These are phyloP conservation scores for Rhizophagus clarus DNA, from an alignment of 192 early-diverging fungal species.

Conservation along the genomic window DNA sequence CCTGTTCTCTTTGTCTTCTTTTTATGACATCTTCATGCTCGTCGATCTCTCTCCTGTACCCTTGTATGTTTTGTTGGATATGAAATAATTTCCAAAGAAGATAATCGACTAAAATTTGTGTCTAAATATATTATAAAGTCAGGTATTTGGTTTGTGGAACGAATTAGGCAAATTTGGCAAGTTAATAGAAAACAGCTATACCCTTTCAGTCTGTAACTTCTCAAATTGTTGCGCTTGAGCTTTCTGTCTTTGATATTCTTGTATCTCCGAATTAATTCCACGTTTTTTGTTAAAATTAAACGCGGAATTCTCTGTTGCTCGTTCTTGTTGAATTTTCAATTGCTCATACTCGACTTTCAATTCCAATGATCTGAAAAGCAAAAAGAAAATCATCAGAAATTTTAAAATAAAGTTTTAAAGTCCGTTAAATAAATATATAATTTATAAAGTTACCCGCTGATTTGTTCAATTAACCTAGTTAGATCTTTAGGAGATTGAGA, in stretches of 20 bases:
- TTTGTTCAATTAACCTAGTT: constrained; percentile 92
- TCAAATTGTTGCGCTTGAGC: constrained; percentile 88
- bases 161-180: background rate
- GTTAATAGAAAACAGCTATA: constrained; percentile 23
- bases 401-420: background rate
- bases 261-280: constrained; percentile 87
- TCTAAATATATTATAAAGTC: constrained; percentile 40
- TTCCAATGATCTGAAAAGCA: constrained; percentile 69
- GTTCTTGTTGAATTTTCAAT: constrained; percentile 80
- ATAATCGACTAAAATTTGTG: constrained; percentile 65
- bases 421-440: too few relatives aligned
- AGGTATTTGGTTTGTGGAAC: background rate
- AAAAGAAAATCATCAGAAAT: constrained; percentile 2
- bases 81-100: constrained; percentile 93
- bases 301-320: constrained; percentile 83
- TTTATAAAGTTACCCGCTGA: constrained; percentile 67
- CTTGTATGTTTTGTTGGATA: constrained; percentile 68
- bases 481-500: constrained; percentile 95
- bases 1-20: constrained; percentile 48
- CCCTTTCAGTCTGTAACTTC: constrained; percentile 59
- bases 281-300: constrained; percentile 92
- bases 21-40: constrained; percentile 51
- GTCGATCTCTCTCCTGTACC: constrained; percentile 61
- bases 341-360: constrained; percentile 86
- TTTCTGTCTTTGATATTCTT: constrained; percentile 90